Percentiles rank a stretch among this genome's conserved stretches.
These are phyloP conservation scores for Plantago elongata DNA, from an alignment of 257 asterid genomes.

Conservation along the genomic window DNA sequence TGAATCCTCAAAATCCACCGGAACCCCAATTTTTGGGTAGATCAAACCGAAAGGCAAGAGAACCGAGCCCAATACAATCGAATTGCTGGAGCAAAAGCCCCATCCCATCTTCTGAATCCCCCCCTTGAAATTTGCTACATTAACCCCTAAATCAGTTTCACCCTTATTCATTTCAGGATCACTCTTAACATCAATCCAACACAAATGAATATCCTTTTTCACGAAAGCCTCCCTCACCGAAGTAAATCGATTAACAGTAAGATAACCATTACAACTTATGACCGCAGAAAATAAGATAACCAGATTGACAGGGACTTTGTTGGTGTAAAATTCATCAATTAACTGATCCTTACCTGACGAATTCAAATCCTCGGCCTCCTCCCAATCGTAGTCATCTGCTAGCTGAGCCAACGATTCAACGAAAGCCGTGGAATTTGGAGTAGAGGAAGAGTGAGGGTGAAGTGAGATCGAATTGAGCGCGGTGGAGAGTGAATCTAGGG, in stretches of 20 bases:
- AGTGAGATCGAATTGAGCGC: constrained; percentile 29
- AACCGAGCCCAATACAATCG: constrained; percentile 63
- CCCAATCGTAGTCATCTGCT: constrained; percentile 71
- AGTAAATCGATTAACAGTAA: constrained; percentile 28
- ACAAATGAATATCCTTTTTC: constrained; percentile 56
- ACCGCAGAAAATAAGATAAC: constrained; percentile 64
- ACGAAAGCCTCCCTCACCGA: constrained; percentile 35
- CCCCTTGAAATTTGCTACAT: constrained; percentile 23
- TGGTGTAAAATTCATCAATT: constrained; percentile 16
- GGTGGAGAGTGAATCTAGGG: constrained; percentile 43
- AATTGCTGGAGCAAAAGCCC: constrained; percentile 72
- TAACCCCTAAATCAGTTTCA: constrained; percentile 21
- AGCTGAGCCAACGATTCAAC: constrained; percentile 60
- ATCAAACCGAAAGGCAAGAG: constrained; percentile 74
- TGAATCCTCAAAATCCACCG: constrained; percentile 25
- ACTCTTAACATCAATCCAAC: constrained; percentile 70
- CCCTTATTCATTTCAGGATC: constrained; percentile 22
- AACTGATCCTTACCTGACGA: constrained; percentile 28
- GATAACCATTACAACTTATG: constrained; percentile 31
- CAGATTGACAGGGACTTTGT: constrained; percentile 45
- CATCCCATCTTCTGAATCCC: constrained; percentile 52
- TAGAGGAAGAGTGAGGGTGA: constrained; percentile 18
- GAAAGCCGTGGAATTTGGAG: constrained; percentile 33
- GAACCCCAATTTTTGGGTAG: constrained; percentile 59
- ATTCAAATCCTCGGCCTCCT: constrained; percentile 28